Conservation (phyloP, 345 rosid species). For the Pistacia integerrima region DNA sequence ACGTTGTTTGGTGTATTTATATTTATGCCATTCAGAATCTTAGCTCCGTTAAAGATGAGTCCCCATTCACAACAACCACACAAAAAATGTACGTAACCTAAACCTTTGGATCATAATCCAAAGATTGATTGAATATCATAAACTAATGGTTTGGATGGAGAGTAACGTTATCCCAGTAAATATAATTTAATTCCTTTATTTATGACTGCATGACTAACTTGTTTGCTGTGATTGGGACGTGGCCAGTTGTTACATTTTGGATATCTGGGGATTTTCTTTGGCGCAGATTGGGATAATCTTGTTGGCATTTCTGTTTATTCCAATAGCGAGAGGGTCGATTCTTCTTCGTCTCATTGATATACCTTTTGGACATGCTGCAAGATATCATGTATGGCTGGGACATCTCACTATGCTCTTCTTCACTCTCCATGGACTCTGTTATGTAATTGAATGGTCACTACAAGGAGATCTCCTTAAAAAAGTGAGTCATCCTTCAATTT, state of each 20-base stretch:
- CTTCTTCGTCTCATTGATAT: constrained; percentile 76
- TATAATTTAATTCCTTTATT: too few relatives aligned
- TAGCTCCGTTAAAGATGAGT: too few relatives aligned
- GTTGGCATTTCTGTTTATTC: constrained; percentile 74
- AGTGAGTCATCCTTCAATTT: constrained; percentile 36
- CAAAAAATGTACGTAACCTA: too few relatives aligned
- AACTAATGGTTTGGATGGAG: too few relatives aligned
- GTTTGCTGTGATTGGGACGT: too few relatives aligned
- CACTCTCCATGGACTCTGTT: constrained; percentile 70
- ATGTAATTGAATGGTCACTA: constrained; percentile 53
- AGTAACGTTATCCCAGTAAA: too few relatives aligned
- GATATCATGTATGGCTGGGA: constrained; percentile 88
- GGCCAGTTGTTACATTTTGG: constrained; percentile 39
- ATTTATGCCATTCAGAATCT: constrained; percentile 9
- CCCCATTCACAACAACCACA: too few relatives aligned
- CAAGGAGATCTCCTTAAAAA: constrained; percentile 48
- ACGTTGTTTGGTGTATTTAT: constrained; percentile 26
- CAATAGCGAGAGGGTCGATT: constrained; percentile 75
- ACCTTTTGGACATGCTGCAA: constrained; percentile 87
- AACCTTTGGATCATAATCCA: too few relatives aligned
- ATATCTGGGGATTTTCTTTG: constrained; percentile 51
- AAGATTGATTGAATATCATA: too few relatives aligned
- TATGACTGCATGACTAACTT: too few relatives aligned
- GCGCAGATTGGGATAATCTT: constrained; percentile 64
- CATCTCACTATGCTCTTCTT: constrained; percentile 73